phyloP scores from a whole-genome alignment of 2,329 filamentous ascomycete genomes.

The Sporothrix brasiliensis region DNA sequence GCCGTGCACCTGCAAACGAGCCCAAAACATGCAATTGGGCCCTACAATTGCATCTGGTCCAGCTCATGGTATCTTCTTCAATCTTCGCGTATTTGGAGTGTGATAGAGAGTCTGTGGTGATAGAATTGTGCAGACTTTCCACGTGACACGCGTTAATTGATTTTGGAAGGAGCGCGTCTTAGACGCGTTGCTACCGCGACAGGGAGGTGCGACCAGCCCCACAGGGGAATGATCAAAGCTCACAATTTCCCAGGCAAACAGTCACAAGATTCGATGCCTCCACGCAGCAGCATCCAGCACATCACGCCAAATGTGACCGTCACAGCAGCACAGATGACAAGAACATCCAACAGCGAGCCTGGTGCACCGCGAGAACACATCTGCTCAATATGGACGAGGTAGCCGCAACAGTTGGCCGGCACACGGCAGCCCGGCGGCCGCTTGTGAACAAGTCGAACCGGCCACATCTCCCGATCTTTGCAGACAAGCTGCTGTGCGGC shows the following conservation, averaged over 20 bases:
- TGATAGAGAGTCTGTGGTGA: too few species aligned
- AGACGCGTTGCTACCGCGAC: slow-evolving; percentile 35
- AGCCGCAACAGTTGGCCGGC: background rate
- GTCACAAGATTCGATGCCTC: background rate
- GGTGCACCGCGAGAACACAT: background rate
- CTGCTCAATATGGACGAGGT: slow-evolving; percentile 26
- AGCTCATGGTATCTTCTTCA: background rate
- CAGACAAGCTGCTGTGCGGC: slow-evolving; percentile 29
- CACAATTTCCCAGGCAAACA: slow-evolving; percentile 27
- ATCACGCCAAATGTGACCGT: background rate
- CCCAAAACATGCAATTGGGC: background rate
- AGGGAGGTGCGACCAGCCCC: slow-evolving; percentile 32
- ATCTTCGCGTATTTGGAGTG: background rate
- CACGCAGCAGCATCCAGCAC: background rate
- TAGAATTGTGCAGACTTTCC: background rate
- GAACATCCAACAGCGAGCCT: background rate
- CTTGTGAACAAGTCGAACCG: slow-evolving; percentile 4
- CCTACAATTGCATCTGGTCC: background rate
- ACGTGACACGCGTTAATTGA: slow-evolving; percentile 37
- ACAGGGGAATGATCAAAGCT: slow-evolving; percentile 26
- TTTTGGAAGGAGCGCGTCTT: slow-evolving; percentile 32
- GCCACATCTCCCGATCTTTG: slow-evolving; percentile 30
- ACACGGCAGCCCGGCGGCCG: background rate
- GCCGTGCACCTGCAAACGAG: background rate
- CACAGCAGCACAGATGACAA: background rate